Conservation (phyloP, 257 asterid genomes). For the Forsythia viridissima region DNA sequence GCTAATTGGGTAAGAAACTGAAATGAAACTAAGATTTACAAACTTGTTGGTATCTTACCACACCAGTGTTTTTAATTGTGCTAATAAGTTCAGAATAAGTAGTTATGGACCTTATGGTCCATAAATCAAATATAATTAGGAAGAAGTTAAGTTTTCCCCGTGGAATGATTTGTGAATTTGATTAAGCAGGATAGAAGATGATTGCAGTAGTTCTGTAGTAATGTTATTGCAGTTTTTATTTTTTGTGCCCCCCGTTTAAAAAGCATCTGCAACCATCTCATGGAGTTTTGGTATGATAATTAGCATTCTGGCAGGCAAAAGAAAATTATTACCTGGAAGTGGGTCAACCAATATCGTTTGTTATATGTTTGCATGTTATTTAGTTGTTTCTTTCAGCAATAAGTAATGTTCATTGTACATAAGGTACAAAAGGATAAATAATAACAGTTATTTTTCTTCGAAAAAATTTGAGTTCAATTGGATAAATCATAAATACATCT, state of each 20-base stretch:
- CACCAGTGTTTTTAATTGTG: background rate
- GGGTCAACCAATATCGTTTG: background rate
- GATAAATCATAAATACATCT: background rate
- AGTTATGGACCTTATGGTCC: background rate
- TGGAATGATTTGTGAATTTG: background rate
- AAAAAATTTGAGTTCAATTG: background rate
- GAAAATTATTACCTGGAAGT: too few relatives aligned
- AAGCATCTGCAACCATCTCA: background rate
- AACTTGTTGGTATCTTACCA: background rate
- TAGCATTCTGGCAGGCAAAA: too few relatives aligned
- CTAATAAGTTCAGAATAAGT: background rate
- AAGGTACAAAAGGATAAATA: background rate
- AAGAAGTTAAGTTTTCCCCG: background rate
- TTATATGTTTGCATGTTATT: background rate
- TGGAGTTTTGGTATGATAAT: background rate
- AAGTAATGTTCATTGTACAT: background rate
- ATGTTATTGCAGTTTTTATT: background rate
- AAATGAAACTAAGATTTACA: background rate
- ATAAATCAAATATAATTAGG: background rate
- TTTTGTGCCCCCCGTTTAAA: background rate
- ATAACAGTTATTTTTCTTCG: too few relatives aligned
- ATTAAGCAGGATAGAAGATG: background rate
- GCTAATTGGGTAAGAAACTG: background rate
- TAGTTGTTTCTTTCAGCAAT: slow-evolving; percentile 6
- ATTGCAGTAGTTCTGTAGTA: background rate